Base-by-base conservation (phyloP, 441 rosid genomes). In the Euphorbia celastroides region DNA sequence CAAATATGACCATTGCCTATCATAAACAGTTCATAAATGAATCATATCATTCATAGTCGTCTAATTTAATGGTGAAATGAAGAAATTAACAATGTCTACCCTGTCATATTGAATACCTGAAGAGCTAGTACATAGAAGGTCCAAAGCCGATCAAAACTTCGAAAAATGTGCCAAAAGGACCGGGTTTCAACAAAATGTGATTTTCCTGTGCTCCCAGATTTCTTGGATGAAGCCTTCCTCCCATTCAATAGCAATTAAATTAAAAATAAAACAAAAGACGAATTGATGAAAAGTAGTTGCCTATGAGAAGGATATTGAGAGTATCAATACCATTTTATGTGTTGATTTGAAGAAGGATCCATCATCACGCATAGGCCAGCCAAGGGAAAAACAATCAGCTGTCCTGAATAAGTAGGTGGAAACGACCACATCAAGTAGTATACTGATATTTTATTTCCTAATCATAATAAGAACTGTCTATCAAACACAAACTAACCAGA, bases 291-390 rank as follows among this genome's bases (percentile, higher is more conserved):
- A 60, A 62, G 12, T 4, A 7, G 28, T 56, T 13, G 64, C 67
- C 80, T 31, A 59, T 27, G 46, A 17, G 36, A 20, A 60, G 65
- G 77, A 61, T 60, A 25, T 75, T 25, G 68, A 63, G 28, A 69
- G 19, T 71, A 86, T 89, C 79, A 76, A 77, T 65, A 75, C 75
- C 79, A 19, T 65, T 62, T 84, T 87, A 69, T 80, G 81, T n/a
- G 95, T 92, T 68, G 99, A 88, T 75, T 75, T 92, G 76, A 95
- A 95, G 76, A 95, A 82, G 30, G 83, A 83, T n/a, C 98, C 98
- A 77, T 95, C 97, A 68, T 95, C 99, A 59, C 99, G 98, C 99
- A 95, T 95, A 22, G 99, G 98, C 98, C 99, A 95, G 76, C 98
- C 99, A 68, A 95, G 97, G 75, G 99, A 85, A 79, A 95, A 95